Evolutionary conservation across 805 yeast species (phyloP), one percentile per base, ranked within the genome.

Genomic region (Blastobotrys peoriensis): DNA sequence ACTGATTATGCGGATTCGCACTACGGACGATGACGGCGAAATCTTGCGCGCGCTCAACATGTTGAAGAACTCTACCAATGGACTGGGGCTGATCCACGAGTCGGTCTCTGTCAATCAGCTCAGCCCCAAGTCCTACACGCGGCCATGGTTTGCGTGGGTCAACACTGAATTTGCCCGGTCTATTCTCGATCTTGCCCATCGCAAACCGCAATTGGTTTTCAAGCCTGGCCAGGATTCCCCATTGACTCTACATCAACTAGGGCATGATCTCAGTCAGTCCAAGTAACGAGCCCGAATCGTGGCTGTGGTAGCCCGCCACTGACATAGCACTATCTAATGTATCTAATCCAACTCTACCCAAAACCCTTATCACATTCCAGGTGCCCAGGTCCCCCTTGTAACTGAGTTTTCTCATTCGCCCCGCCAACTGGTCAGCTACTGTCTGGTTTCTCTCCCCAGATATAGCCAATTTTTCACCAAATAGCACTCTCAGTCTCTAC

Each of bases 81-180:
- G 79, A 0, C 66, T 86, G 17, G 96, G 96, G 0, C 68, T 87
- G 45, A 79, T 87, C 77, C 96, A 87, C 60, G 96, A 87, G 66
- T 74, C 83, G 46, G 78, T 87, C 3, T 66, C 83, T 46, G 94
- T 86, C 6, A 71, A 80, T 53, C 19, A n/a, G 17, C 41, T 47
- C n/a, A 43, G 38, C n/a, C 67, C 67, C 2, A 19, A 46, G 47
- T 20, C 51, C 19, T 88, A 63, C 59, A 84, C 95, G 0, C 68
- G 96, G 48, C 76, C 93, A 2, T 87, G 96, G 96, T 88, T 88
- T 67, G 83, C 95, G 3, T 87, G 96, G 96, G 84, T 94, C 54
- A 87, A 87, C 59, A 79, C 94, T 1, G 96, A 88, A 63, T 86
- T 87, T 65, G 96, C 88, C 17, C 85, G 85, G 62, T 82, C 94